A percentile compares a stretch with the other conserved stretches of the same genome.
phyloP scores from a whole-genome alignment of 2,329 filamentous ascomycete genomes.

The Colletotrichum sp. region DNA sequence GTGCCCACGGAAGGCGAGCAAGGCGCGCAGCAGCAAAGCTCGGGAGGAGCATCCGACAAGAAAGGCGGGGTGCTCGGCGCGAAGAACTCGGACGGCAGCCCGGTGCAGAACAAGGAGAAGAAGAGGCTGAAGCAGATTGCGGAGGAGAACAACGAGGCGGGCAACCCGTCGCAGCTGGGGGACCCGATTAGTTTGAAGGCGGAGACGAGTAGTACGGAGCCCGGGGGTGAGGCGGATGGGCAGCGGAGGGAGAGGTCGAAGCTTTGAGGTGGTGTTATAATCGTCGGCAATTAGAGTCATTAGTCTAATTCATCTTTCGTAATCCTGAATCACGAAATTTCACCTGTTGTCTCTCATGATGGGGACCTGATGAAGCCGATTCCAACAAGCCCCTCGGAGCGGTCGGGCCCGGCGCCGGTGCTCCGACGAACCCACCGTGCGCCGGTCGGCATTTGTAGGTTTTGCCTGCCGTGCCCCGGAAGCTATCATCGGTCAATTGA shows the following conservation, averaged over 20 bases:
- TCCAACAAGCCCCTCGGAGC: too few relatives aligned
- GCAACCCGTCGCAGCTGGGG: slow-evolving; percentile 40
- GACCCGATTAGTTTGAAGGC: slow-evolving; percentile 44
- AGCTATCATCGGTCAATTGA: neutral
- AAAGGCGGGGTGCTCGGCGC: neutral
- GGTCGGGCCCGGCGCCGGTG: too few relatives aligned
- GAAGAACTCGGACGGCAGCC: slow-evolving; percentile 18
- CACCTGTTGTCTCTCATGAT: too few relatives aligned
- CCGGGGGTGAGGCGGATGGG: slow-evolving; percentile 29
- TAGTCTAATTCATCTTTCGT: neutral
- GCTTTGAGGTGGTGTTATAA: neutral
- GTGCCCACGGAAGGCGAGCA: slow-evolving; percentile 13
- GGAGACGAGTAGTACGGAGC: slow-evolving; percentile 34
- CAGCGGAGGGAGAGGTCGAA: slow-evolving; percentile 15
- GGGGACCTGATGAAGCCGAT: too few relatives aligned
- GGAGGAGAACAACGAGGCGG: slow-evolving; percentile 28
- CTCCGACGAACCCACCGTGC: too few relatives aligned
- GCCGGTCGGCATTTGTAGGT: too few relatives aligned
- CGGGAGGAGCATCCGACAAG: neutral
- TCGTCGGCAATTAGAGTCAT: accelerated
- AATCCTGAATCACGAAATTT: neutral
- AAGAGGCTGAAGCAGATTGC: slow-evolving; percentile 19
- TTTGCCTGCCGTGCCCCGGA: neutral
- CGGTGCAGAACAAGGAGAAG: slow-evolving; percentile 13
- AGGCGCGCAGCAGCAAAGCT: neutral